Evolutionary conservation across 805 yeast species (phyloP), one percentile per base, ranked within the genome.

Genomic region (Jamesozyma gamospora): DNA sequence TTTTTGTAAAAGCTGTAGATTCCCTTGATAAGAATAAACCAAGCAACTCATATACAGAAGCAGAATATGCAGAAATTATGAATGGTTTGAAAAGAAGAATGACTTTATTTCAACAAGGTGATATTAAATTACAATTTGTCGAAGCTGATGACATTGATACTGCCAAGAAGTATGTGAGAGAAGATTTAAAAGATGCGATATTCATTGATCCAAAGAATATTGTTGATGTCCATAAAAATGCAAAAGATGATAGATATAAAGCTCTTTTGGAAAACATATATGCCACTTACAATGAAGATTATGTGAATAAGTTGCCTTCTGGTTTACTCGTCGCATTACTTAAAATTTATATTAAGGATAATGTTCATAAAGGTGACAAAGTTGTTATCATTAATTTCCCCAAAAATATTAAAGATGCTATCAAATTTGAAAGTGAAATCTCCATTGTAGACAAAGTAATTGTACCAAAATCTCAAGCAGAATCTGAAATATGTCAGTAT

Each of bases 391-490:
- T 71, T 21, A 74, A 78, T 50, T 81, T 73, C 52, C 88, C 90
- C 3, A 69, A 66, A 36, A 65, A 67, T 18, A 69, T 82, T 30
- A 72, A 72, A 36, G 88, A 82, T 44, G 81, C 85, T 3, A 72
- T 78, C 39, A 76, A 74, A 50, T 82, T 82, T 46, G 92, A 82
- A 55, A 82, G 77, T 48, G 84, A 80, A 42, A 67, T 82, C 21
- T 70, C 78, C 2, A 69, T 70, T 9, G 59, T 71, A 36, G 56
- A 65, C 41, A 65, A 68, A 36, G 39, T 75, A 31, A 57, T 43
- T 46, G 42, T 47, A 19, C 47, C 51, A n/a, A 47, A 43, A 25
- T 32, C 37, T 4, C 29, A 44, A 3, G 55, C 38, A 3, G 71
- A 67, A 21, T 45, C 62, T 5, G 76, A 76, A 42, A 70, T 80